These are phyloP conservation scores for Fusarium hainanense DNA, from an alignment of 2,329 filamentous ascomycete species.

Conservation along the genomic window DNA sequence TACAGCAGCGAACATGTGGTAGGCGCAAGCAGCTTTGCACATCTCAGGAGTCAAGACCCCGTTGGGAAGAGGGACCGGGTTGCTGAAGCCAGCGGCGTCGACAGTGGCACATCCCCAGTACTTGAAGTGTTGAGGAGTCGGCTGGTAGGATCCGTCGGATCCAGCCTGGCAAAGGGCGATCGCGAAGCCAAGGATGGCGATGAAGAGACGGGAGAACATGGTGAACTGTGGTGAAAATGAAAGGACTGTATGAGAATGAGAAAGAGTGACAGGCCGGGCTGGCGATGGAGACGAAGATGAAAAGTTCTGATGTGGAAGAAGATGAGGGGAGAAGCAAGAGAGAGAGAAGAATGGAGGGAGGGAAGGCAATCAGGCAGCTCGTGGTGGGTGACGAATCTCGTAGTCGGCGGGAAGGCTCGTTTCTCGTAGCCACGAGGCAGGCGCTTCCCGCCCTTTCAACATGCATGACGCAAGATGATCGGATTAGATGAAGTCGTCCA, in stretches of 20 bases:
- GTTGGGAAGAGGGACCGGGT: constrained; percentile 20
- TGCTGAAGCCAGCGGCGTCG: constrained; percentile 31
- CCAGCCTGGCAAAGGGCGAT: constrained; percentile 22
- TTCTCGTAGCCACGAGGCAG: not conserved
- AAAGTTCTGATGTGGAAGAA: not conserved
- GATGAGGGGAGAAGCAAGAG: not conserved
- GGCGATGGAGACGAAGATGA: not conserved
- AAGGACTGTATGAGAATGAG: not conserved
- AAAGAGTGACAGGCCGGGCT: not conserved
- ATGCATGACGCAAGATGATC: not conserved
- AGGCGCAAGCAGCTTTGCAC: constrained; percentile 35
- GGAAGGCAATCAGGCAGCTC: not conserved
- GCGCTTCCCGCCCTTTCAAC: not conserved
- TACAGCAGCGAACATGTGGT: constrained; percentile 37
- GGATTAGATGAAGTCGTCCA: not conserved
- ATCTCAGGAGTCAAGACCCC: constrained; percentile 34
- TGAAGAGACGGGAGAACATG: constrained; percentile 42
- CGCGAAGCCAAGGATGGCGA: constrained; percentile 38
- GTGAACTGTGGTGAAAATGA: not conserved
- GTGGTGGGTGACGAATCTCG: not conserved
- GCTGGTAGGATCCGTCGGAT: constrained; percentile 20
- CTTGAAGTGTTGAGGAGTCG: constrained; percentile 21
- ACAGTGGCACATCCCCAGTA: constrained; percentile 44
- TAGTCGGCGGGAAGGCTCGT: not conserved
- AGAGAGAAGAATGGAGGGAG: not conserved